Percentiles rank a stretch among this genome's conserved stretches.
Conservation (phyloP, 495 filamentous ascomycete genomes). For the Halenospora varia region DNA sequence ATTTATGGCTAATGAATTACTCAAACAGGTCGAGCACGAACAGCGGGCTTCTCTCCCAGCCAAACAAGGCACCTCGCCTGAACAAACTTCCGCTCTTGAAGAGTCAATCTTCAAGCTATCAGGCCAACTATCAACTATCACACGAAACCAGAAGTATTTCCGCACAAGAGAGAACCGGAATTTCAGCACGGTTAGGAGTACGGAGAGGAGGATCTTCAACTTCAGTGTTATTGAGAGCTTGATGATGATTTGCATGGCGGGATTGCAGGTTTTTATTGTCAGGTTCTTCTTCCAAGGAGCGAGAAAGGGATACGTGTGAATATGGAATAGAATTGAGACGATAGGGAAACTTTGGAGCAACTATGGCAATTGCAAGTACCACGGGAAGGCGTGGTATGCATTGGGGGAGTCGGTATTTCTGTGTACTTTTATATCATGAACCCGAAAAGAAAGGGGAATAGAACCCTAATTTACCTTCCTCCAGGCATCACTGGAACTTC, state of each 20-base stretch:
- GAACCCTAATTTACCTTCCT: conserved; percentile 1
- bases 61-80: conserved; percentile 84
- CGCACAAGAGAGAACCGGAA: conserved; percentile 98
- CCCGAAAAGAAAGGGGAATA: conserved; percentile 11
- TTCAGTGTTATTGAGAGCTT: conserved; percentile 90
- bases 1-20: too few relatives aligned
- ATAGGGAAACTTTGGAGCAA: not conserved
- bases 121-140: conserved; percentile 90
- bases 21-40: conserved; percentile 88
- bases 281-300: conserved; percentile 93
- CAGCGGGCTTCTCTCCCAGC: conserved; percentile 68
- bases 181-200: conserved; percentile 95
- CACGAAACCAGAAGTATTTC: conserved; percentile 98
- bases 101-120: conserved; percentile 97
- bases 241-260: conserved; percentile 95
- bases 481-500: too few relatives aligned
- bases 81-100: conserved; percentile 87
- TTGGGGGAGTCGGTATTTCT: conserved; percentile 8
- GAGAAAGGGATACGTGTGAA: conserved; percentile 55
- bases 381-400: conserved; percentile 4
- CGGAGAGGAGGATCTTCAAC: conserved; percentile 92
- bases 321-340: not conserved
- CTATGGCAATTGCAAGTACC: not conserved
- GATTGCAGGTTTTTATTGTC: conserved; percentile 95
- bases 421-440: conserved; percentile 17